Evolutionary conservation across 2,329 filamentous ascomycete genomes (phyloP), one percentile per base, ranked within the genome.

Genomic region (Xylariaceae sp.): DNA sequence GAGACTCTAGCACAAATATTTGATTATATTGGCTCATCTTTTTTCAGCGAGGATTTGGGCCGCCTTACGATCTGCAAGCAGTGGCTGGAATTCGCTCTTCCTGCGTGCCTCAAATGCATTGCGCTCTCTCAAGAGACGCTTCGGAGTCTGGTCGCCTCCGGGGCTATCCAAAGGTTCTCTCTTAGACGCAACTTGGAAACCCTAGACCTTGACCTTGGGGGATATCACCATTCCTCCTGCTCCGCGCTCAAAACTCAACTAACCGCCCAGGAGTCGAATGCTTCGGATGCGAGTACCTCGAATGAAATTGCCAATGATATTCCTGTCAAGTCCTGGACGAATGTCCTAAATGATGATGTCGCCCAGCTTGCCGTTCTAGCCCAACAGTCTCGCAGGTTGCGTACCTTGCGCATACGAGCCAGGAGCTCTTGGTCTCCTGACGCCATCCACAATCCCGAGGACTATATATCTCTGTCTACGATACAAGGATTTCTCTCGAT

Each of bases 61-160:
- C 52, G 52, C 22, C 52, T 54, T 19, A 54, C 52, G 21, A 21
- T 56, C 32, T 52, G 54, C 41, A 56, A 49, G 49, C 39, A 40
- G 12, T 56, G 54, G 54, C 43, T 53, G 4, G 32, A 42, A 21
- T 56, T 53, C 37, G 54, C 49, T 16, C 32, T 52, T 30, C 44
- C 49, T 18, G 41, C 18, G 18, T 47, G 22, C 36, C 29, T 47
- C 18, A 46, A 50, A 13, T 13, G 16, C 36, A 21, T 50, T 22
- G 41, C 32, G 37, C 16, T 53, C n/a, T 45, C 45, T 10, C 49
- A 13, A 49, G 16, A 47, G 12, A 37, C 16, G 3, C 41, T 56
- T 18, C 46, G 49, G 19, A 36, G 26, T 15, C 21, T 53, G 22
- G 7, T 53, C 9, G 18, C 32, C 21, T 56, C 54, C 16, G 46